Evolutionary conservation across 2,329 filamentous ascomycete genomes (phyloP), one percentile per base, ranked within the genome.

Genomic region (Aspergillus alliaceus): DNA sequence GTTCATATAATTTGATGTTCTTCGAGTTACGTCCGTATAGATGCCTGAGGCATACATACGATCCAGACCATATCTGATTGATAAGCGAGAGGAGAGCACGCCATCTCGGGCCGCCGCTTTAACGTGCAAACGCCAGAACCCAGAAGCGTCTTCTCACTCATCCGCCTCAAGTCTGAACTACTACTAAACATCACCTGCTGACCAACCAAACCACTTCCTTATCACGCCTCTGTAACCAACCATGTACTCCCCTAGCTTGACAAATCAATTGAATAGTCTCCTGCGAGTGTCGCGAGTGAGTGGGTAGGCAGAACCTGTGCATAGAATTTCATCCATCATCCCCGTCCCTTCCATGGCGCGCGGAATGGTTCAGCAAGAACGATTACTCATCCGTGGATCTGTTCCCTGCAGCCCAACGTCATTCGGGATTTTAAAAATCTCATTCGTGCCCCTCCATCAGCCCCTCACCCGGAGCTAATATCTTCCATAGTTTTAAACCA

Each of bases 31-130:
- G n/a, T n/a, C n/a, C n/a, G n/a, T n/a, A n/a, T n/a, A n/a, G n/a
- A 34, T 59, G 61, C 59, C 62, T 62, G 20, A 63, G 59, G 58
- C 55, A 46, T 6, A 14, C 3, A 47, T 3, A 34, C 11, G 34
- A 55, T 68, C 66, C 62, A 69, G 67, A 67, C 64, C 60, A 50
- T 47, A 49, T 58, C 60, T 53, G 62, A 67, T 73, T 73, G 63
- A 64, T 73, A 72, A 72, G 69, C 70, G 61, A 42, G 6, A 5
- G 25, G 39, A 49, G 58, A 72, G 63, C 70, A 72, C 70, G 70
- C 66, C 69, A 73, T 73, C 55, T 50, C 58, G 59, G 57, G 57
- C 27, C 51, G 56, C 56, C 31, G 56, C 56, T 57, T 57, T 57
- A 49, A 54, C 40, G 15, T 32, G 34, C 42, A 24, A 27, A 24